A percentile compares a stretch with the other conserved stretches of the same genome.
Evolutionary conservation across 129 eudicot species (phyloP).

Genomic region (Gnaphalium uliginosum): DNA sequence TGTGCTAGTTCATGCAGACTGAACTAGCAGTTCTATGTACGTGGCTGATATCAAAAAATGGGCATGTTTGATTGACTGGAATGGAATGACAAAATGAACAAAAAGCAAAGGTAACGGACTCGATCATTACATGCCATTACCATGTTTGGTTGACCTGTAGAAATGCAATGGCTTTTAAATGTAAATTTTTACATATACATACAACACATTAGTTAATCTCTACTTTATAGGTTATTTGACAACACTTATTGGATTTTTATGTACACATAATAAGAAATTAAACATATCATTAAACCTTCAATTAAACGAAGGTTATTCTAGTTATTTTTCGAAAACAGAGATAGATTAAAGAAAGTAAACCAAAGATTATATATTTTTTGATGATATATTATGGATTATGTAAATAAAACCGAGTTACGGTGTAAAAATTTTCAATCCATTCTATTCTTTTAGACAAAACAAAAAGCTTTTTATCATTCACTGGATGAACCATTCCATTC

Average conservation of each 20-base stretch:
- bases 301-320: background rate
- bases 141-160: background rate
- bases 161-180: too few species aligned
- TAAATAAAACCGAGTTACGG: background rate
- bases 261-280: background rate
- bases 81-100: too few species aligned
- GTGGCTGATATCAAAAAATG: background rate
- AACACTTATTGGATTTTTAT: background rate
- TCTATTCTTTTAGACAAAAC: background rate
- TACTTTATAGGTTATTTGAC: background rate
- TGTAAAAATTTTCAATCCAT: background rate
- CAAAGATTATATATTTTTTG: background rate
- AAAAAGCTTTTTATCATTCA: background rate
- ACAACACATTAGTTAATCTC: background rate
- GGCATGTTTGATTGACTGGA: background rate
- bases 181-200: background rate
- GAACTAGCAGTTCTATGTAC: background rate
- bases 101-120: background rate
- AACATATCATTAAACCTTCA: background rate
- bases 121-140: background rate
- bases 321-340: background rate
- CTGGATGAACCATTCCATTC: background rate
- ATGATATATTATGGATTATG: background rate
- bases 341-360: too few species aligned
- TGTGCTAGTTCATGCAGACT: background rate